These are phyloP conservation scores for Trichoderma citrinoviride DNA, from an alignment of 2,329 filamentous ascomycete species.

Conservation along the genomic window DNA sequence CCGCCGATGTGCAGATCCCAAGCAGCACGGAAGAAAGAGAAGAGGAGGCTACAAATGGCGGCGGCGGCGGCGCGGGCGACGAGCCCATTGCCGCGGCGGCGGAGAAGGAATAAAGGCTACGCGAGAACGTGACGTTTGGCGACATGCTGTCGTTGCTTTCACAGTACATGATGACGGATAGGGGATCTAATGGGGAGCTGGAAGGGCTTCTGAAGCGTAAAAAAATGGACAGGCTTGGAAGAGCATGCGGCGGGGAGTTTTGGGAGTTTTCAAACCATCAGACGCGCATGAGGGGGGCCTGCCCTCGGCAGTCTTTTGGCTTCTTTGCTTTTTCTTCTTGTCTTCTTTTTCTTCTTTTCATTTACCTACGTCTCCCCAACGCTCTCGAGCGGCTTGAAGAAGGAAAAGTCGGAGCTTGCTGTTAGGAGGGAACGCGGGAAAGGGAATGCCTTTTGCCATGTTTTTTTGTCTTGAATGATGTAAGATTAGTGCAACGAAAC, in stretches of 20 bases:
- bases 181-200: not conserved
- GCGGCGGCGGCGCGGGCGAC: slow-evolving; percentile 25
- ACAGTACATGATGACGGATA: not conserved
- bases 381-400: not conserved
- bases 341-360: not conserved
- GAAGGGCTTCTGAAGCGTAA: not conserved
- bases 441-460: no score
- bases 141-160: not conserved
- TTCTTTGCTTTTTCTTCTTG: not conserved
- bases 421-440: not conserved
- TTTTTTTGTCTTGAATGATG: not conserved
- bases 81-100: not conserved
- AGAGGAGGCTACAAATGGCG: slow-evolving; percentile 28
- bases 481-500: slow-evolving; percentile 5
- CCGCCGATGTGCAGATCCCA: slow-evolving; percentile 45
- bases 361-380: not conserved
- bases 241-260: slow-evolving; percentile 1
- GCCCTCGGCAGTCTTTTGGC: not conserved
- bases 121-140: not conserved
- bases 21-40: slow-evolving; percentile 34
- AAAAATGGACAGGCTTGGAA: not conserved
- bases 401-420: not conserved
- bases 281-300: not conserved
- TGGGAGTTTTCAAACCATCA: slow-evolving; percentile 7
- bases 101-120: not conserved